A percentile compares a stretch with the other conserved stretches of the same genome.
Evolutionary conservation across 2,329 filamentous ascomycete genomes (phyloP).

Genomic region (Paraphaeosphaeria sporulosa): DNA sequence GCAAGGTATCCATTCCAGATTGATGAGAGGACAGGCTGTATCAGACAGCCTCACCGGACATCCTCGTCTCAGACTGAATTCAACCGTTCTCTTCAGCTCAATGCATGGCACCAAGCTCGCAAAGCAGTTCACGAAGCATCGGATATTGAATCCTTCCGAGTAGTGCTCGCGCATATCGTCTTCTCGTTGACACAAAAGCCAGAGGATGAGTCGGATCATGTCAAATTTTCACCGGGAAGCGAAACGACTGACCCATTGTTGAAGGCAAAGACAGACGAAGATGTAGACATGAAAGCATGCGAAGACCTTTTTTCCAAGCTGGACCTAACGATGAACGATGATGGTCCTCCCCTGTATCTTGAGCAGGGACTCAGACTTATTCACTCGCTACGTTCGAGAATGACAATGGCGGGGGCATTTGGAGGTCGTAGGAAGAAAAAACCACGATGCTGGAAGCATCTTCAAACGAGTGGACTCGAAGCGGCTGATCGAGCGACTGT

Average conservation of each 20-base stretch:
- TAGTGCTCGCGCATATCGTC: conserved; percentile 56
- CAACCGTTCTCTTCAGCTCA: conserved; percentile 49
- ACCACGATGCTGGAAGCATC: conserved; percentile 21
- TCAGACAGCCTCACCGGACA: conserved; percentile 19
- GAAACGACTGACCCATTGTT: background rate
- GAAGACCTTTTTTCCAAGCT: conserved; percentile 41
- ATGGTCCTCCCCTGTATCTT: conserved; percentile 49
- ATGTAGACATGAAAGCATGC: conserved; percentile 33
- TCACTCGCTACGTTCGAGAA: conserved; percentile 44
- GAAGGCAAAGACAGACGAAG: conserved; percentile 11
- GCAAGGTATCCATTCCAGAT: conserved; percentile 40
- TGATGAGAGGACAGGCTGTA: conserved; percentile 14
- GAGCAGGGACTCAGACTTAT: conserved; percentile 52
- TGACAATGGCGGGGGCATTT: conserved; percentile 31
- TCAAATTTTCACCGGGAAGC: background rate
- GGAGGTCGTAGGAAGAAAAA: conserved; percentile 16
- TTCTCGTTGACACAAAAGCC: conserved; percentile 56
- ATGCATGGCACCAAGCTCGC: conserved; percentile 54
- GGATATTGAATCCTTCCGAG: conserved; percentile 55
- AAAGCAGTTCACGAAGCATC: conserved; percentile 48
- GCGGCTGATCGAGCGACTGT: conserved; percentile 56
- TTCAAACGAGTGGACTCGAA: conserved; percentile 32
- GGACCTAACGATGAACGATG: conserved; percentile 42
- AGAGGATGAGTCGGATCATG: conserved; percentile 27
- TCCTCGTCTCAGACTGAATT: conserved; percentile 28